phyloP scores from a whole-genome alignment of 2,329 filamentous ascomycete genomes.

The Exophiala alcalophila region DNA sequence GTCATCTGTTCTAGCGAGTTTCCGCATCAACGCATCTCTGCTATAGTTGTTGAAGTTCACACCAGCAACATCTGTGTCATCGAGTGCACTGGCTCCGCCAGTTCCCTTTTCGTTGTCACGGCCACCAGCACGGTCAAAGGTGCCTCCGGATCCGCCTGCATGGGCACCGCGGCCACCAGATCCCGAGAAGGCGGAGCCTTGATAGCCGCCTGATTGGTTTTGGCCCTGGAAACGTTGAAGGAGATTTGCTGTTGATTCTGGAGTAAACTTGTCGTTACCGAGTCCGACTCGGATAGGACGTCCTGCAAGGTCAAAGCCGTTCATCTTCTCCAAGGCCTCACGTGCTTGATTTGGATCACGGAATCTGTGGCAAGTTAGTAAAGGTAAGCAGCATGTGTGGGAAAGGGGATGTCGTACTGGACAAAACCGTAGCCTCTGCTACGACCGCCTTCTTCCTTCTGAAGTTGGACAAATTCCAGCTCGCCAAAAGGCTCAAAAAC shows the following conservation, averaged over 20 bases:
- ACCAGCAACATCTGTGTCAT: conserved; percentile 95
- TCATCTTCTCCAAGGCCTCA: conserved; percentile 97
- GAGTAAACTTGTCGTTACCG: conserved; percentile 99
- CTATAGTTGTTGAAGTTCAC: conserved; percentile 99
- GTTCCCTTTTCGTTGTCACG: conserved; percentile 84
- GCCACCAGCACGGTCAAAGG: conserved; percentile 86
- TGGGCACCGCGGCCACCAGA: conserved; percentile 82
- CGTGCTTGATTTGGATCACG: conserved; percentile 86
- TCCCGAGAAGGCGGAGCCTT: conserved; percentile 89
- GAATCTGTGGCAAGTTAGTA: conserved; percentile 60
- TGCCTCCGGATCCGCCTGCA: conserved; percentile 64
- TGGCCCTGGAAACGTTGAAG: conserved; percentile 87
- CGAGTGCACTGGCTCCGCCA: conserved; percentile 86
- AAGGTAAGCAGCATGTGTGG: not conserved
- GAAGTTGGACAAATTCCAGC: conserved; percentile 94
- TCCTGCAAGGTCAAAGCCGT: conserved; percentile 95
- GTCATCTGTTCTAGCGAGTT: conserved; percentile 94
- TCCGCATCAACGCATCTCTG: conserved; percentile 96
- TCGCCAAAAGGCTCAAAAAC: conserved; percentile 98
- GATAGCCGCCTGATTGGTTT: conserved; percentile 61
- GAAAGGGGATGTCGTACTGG: conserved; percentile 68
- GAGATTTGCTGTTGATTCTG: conserved; percentile 90
- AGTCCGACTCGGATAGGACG: conserved; percentile 97
- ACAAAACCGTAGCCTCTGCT: conserved; percentile 98
- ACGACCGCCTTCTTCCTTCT: conserved; percentile 88